Conservation (phyloP, 306 rosid species). For the Begonia loranthoides region DNA sequence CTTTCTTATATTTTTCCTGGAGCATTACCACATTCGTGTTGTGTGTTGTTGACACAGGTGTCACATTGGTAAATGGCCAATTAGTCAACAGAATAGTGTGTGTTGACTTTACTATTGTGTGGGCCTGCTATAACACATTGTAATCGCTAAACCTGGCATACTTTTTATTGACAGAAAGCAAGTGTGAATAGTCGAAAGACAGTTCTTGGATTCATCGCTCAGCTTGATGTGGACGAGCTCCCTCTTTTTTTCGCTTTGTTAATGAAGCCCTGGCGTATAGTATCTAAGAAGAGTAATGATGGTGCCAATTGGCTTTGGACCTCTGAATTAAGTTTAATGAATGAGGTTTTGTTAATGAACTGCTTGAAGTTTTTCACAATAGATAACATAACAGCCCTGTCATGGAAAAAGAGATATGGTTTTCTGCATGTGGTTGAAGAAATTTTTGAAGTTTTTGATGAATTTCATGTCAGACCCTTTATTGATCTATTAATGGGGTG, state of each 20-base stretch:
- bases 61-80: too few relatives aligned
- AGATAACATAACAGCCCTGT: constrained; percentile 39
- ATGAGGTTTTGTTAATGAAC: constrained; percentile 32
- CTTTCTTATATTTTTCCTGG: too few relatives aligned
- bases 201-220: constrained; percentile 64
- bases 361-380: constrained; percentile 52
- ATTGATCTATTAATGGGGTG: constrained; percentile 68
- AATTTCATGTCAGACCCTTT: constrained; percentile 59
- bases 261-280: constrained; percentile 67
- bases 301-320: constrained; percentile 56
- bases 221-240: constrained; percentile 65
- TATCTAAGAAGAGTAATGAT: constrained; percentile 33
- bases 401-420: constrained; percentile 77
- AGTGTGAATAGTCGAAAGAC: constrained; percentile 78
- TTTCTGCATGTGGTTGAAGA: constrained; percentile 86
- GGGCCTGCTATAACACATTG: too few relatives aligned
- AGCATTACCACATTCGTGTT: too few relatives aligned
- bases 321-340: constrained; percentile 21
- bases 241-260: constrained; percentile 76
- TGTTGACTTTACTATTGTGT: too few relatives aligned
- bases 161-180: constrained; percentile 41
- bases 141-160: not conserved
- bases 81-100: too few relatives aligned
- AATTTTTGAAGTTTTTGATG: constrained; percentile 73
- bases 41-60: too few relatives aligned